Base-by-base conservation (phyloP, 192 early-diverging fungal genomes). In the Rhizoclosmatium globosum region DNA sequence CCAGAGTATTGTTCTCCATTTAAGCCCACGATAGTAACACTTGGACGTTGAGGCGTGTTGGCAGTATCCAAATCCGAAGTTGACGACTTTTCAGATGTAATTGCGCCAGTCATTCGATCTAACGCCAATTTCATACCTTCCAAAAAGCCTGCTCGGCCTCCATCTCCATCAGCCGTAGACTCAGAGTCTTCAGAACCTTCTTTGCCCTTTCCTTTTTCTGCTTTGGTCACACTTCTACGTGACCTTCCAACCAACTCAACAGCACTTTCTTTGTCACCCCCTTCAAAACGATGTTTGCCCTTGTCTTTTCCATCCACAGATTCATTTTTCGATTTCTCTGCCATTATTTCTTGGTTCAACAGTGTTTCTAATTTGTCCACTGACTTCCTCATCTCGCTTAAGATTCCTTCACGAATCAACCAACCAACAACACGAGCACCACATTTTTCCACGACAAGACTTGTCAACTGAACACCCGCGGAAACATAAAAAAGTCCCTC, bases 401-500 rank as follows among this genome's bases (percentile, higher is more conserved):
- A 74, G 3, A 95, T 91, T 2, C 96, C 96, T 68, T 96, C 96
- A 31, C 94, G 84, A 47, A 87, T 82, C 81, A 97, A 93, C 68
- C 86, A 85, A 6, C 69, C 77, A 9, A 76, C 71, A 78, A 92
- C 95, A 3, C 79, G 23, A 2, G 82, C 79, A 0, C 93, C 92
- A 15, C 93, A 83, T 71, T 89, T 92, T 13, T 86, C 84, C 59
- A 93, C 78, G 4, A 95, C 86, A 1, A 95, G 73, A 11, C 85
- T 74, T 3, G 90, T 77, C n/a, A 94, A 84, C 64, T 90, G 89
- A 3, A 95, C 76, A 1, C 91, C 90, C 9, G 83, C 87, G 0
- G 85, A 77, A 11, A 93, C 82, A 17, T 91, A 71, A 1, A 86
- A 21, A 39, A 86, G 45, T 2, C 82, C 80, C 17, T 86, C 83